Percentiles rank a stretch among this genome's conserved stretches.
These are phyloP conservation scores for Polygonum aviculare DNA, from an alignment of 148 eudicot species.

Conservation along the genomic window DNA sequence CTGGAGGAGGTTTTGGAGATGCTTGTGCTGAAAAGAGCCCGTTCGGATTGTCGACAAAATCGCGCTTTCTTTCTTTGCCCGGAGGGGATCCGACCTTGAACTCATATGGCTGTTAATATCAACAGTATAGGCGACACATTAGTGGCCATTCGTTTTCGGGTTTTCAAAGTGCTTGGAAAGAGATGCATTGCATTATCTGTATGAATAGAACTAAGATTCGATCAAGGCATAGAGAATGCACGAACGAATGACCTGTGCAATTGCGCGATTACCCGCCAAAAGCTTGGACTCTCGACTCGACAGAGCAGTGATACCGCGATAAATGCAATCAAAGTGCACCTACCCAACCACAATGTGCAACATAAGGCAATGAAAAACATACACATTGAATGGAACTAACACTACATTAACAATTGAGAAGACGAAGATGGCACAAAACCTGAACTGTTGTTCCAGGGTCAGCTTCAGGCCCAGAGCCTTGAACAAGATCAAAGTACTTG, in stretches of 20 bases:
- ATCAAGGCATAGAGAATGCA: not conserved
- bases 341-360: slow-evolving; percentile 16
- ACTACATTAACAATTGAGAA: not conserved
- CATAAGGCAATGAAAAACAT: not conserved
- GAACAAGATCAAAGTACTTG: slow-evolving; percentile 73
- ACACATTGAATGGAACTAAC: not conserved
- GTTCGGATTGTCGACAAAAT: slow-evolving; percentile 82
- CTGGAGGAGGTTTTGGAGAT: slow-evolving; percentile 95
- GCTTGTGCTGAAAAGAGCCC: slow-evolving; percentile 99
- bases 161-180: not conserved
- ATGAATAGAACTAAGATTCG: not conserved
- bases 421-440: slow-evolving; percentile 24
- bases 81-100: slow-evolving; percentile 90
- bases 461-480: slow-evolving; percentile 83
- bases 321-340: slow-evolving; percentile 96
- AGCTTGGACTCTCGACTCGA: slow-evolving; percentile 96
- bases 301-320: slow-evolving; percentile 78
- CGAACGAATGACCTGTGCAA: slow-evolving; percentile 64
- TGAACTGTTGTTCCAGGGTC: slow-evolving; percentile 76
- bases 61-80: slow-evolving; percentile 95
- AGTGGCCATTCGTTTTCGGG: not conserved
- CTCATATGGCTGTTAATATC: slow-evolving; percentile 56
- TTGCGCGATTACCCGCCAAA: slow-evolving; percentile 89
- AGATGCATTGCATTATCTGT: not conserved
- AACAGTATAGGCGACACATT: not conserved